Percentiles rank a stretch among this genome's conserved stretches.
These are phyloP conservation scores for Phaeophleospora eucalypticola DNA, from an alignment of 2,329 filamentous ascomycete species.

Conservation along the genomic window DNA sequence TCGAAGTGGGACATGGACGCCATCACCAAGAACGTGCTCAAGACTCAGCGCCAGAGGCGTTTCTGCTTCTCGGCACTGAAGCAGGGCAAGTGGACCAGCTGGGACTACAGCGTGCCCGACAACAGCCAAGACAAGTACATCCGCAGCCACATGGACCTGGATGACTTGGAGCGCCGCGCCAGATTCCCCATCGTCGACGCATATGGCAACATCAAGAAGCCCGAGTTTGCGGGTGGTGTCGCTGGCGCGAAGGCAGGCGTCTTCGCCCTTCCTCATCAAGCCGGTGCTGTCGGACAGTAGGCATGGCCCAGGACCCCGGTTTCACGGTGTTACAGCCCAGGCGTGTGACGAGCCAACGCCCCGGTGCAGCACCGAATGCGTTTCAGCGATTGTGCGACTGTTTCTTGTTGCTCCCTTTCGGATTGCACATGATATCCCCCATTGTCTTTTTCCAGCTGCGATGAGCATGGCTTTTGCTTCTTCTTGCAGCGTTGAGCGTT, in stretches of 20 bases:
- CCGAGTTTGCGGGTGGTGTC: constrained; percentile 1
- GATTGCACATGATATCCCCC: neutral
- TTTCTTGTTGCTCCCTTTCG: neutral
- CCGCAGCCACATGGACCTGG: constrained; percentile 73
- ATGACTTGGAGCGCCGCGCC: constrained; percentile 73
- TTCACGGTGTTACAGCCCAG: neutral
- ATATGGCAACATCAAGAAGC: constrained; percentile 35
- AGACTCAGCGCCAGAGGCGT: constrained; percentile 72
- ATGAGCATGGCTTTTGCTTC: too few relatives aligned
- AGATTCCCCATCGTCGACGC: constrained; percentile 60
- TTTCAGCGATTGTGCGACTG: constrained; percentile 2
- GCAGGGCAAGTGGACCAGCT: constrained; percentile 70
- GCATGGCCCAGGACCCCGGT: neutral
- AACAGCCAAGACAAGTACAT: constrained; percentile 69
- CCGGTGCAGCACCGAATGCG: neutral
- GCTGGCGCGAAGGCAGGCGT: constrained; percentile 22
- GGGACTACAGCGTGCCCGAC: constrained; percentile 78
- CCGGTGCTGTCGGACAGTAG: constrained; percentile 28
- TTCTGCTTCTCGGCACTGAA: constrained; percentile 77
- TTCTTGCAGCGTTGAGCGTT: constrained; percentile 10
- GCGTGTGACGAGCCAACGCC: too few relatives aligned
- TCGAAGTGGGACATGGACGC: constrained; percentile 75
- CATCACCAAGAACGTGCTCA: constrained; percentile 70
- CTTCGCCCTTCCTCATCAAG: constrained; percentile 8
- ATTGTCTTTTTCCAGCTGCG: too few relatives aligned